Evolutionary conservation across 2,329 filamentous ascomycete genomes (phyloP), one percentile per base, ranked within the genome.

Genomic region (Nemania serpens): DNA sequence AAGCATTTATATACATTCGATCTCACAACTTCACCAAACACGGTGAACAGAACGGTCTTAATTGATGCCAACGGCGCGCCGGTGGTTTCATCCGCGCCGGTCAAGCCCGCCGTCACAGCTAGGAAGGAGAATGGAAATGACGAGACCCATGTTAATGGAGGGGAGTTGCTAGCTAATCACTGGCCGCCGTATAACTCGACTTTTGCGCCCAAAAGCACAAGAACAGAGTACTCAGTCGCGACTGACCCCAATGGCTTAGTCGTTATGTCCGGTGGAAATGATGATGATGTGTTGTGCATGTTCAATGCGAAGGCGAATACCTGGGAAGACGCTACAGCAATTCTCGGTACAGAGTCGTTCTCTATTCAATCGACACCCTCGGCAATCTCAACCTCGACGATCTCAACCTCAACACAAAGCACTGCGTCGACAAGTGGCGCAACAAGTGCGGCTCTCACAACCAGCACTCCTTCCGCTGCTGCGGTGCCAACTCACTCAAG

Each of bases 111-210:
- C 77, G 42, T 36, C 10, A 39, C 36, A 29, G 25, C 59, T 22
- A 54, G 13, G 18, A 37, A 61, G 33, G 29, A 61, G 22, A 10
- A 77, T 51, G 36, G 49, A 63, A 36, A 49, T 13, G 18, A 17
- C 11, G 25, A 33, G 15, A 15, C 18, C 10, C 6, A 33, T 36
- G 22, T 56, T 46, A 17, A 37, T 20, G 37, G 66, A 57, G 76
- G 84, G 64, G 78, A 81, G 15, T 75, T 91, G 33, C 87, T 85
- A 0, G 72, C 88, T 25, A 78, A 77, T 20, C 79, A 87, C 69
- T 96, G 91, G 86, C 93, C 93, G 1, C 71, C 81, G 2, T 97
- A 97, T 75, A 93, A 97, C 75, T 82, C 79, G 54, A 89, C 88
- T 0, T 76, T 88, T 43, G 93, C 90, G 0, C 90, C 93, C 0